Evolutionary conservation across 371 early-diverging fungal species (phyloP), one percentile per base, ranked within the genome.

Genomic region (Mortierella sp.): DNA sequence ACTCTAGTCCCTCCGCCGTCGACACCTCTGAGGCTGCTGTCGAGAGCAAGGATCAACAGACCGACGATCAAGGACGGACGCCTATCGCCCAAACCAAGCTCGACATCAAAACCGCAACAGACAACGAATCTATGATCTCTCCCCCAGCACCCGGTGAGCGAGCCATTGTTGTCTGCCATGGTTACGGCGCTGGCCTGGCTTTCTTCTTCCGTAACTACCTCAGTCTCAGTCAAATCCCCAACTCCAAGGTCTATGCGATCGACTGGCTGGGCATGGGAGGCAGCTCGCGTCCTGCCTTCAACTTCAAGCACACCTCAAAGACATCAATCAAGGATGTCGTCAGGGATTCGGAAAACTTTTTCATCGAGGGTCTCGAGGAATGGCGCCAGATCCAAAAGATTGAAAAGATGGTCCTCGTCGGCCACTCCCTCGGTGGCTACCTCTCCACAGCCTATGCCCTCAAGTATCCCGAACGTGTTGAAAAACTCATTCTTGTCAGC

Each of bases 251-350:
- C 24, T 96, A 95, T 82, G 90, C 96, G 11, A 92, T 97, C 70
- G 98, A 98, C 90, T 97, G 97, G 97, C 87, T 96, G 12, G 97
- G 97, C 27, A 96, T 96, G 97, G 97, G 96, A 8, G 91, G 95
- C 75, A 94, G 94, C 75, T 93, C 95, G n/a, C 87, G 97, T 16
- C 95, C 96, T 16, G 89, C 89, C 56, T 96, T 93, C 90, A 89
- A 87, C 1, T 88, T 93, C 27, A 92, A 75, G 87, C 93, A 76
- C 84, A 89, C 79, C 86, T 90, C 72, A 77, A 90, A 75, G 84
- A 88, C 56, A 77, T 91, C 89, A 29, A 75, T 76, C 38, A 79
- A 77, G 43, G 75, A 85, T 0, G 80, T 88, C 24, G 82, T 83
- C 70, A 75, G 71, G 58, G 51, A 91, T 81, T 94, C 96, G 0